Evolutionary conservation across 2,329 filamentous ascomycete species (phyloP).

Genomic region (Leptodontidium sp.): DNA sequence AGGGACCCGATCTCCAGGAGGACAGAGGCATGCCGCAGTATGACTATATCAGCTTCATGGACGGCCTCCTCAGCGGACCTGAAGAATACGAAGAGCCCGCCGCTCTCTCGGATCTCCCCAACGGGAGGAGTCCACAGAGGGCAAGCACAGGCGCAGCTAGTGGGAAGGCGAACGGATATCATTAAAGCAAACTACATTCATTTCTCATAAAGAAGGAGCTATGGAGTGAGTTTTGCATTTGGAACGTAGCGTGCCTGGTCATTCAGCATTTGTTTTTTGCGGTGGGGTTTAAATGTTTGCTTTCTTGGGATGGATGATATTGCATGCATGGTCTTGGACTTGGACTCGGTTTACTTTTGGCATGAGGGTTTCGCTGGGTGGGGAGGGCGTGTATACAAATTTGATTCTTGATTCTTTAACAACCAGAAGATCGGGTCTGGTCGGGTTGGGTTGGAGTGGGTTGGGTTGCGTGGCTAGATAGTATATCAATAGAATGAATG

Average conservation of each 20-base stretch:
- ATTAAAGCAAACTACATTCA: constrained; percentile 9
- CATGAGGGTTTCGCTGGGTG: not conserved
- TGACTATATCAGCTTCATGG: constrained; percentile 98
- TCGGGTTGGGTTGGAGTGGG: not conserved
- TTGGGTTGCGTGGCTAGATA: not conserved
- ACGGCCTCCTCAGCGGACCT: constrained; percentile 70
- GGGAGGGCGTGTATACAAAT: not conserved
- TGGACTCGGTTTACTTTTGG: not conserved
- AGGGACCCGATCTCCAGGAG: constrained; percentile 83
- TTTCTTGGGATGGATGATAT: constrained; percentile 8
- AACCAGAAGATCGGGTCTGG: not conserved
- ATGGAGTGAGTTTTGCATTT: constrained; percentile 16
- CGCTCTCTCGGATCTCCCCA: constrained; percentile 39
- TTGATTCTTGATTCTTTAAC: not conserved
- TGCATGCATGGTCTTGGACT: constrained; percentile 10
- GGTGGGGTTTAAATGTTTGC: not conserved
- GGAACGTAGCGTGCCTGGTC: not conserved
- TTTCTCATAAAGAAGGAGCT: not conserved
- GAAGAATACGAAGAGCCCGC: constrained; percentile 32
- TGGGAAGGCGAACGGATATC: constrained; percentile 30
- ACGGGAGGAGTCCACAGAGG: constrained; percentile 40
- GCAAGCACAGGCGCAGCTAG: not conserved
- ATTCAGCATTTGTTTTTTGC: constrained; percentile 4
- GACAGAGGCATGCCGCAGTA: constrained; percentile 88
- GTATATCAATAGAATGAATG: not conserved